phyloP scores from a whole-genome alignment of 2,329 filamentous ascomycete species.

The Helminthosporium solani region DNA sequence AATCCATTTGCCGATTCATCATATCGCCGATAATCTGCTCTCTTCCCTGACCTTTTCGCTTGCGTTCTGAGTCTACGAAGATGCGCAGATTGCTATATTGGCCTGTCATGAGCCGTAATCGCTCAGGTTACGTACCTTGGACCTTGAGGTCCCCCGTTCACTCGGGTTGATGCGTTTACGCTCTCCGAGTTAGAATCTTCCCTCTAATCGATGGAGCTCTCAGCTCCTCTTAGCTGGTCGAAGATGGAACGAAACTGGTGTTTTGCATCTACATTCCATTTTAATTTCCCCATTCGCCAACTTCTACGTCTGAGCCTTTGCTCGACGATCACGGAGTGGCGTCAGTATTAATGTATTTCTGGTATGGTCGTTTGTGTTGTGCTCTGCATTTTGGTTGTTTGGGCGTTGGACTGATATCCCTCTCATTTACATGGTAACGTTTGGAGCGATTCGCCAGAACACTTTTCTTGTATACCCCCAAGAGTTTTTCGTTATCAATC shows the following conservation, averaged over 20 bases:
- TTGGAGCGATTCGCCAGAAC: constrained; percentile 22
- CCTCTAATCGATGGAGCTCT: constrained; percentile 44
- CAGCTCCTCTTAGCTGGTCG: constrained; percentile 25
- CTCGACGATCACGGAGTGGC: constrained; percentile 3
- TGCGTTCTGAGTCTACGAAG: constrained; percentile 45
- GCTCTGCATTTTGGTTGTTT: constrained; percentile 39
- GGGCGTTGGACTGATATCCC: constrained; percentile 41
- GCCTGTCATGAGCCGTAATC: constrained; percentile 45
- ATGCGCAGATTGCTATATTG: constrained; percentile 21
- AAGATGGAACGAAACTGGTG: constrained; percentile 36
- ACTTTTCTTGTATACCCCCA: constrained; percentile 11
- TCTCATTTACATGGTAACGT: constrained; percentile 22
- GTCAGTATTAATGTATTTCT: constrained; percentile 25
- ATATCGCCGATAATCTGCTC: constrained; percentile 34
- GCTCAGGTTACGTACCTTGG: constrained; percentile 46
- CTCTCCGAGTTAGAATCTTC: constrained; percentile 36
- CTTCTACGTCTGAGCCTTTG: constrained; percentile 12
- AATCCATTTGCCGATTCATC: constrained; percentile 45
- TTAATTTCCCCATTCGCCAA: constrained; percentile 10
- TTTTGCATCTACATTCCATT: constrained; percentile 33
- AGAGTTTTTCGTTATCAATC: constrained; percentile 12
- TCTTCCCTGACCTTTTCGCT: constrained; percentile 50
- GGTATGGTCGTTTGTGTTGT: constrained; percentile 39
- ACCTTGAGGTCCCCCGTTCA: constrained; percentile 34
- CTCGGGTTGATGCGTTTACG: constrained; percentile 34